phyloP scores from a whole-genome alignment of 2,329 filamentous ascomycete genomes.

The Fusarium euwallaceae region DNA sequence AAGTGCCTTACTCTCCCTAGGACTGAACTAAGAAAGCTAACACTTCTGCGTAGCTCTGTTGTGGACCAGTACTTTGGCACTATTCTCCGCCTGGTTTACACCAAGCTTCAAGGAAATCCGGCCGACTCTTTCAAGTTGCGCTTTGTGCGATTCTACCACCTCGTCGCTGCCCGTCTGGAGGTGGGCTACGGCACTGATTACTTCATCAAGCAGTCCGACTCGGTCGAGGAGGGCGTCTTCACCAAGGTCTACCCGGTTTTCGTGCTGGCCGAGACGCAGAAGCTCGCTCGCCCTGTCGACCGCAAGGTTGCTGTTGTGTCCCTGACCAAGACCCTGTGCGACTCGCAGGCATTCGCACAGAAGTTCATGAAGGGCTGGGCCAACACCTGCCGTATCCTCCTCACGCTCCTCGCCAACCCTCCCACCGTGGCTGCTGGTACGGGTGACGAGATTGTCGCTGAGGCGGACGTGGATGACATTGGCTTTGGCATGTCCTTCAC shows the following conservation, averaged over 20 bases:
- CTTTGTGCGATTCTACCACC: conserved; percentile 95
- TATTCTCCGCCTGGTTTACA: conserved; percentile 86
- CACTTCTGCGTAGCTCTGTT: conserved; percentile 59
- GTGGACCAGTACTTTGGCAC: conserved; percentile 83
- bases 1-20: conserved; percentile 53
- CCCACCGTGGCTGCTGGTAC: conserved; percentile 74
- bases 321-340: conserved; percentile 90
- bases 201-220: conserved; percentile 87
- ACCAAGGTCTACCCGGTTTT: conserved; percentile 87
- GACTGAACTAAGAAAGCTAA: conserved; percentile 38
- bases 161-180: conserved; percentile 83
- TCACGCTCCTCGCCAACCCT: conserved; percentile 90
- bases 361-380: conserved; percentile 92
- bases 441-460: conserved; percentile 82
- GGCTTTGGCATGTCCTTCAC: conserved; percentile 97
- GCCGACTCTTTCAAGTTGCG: conserved; percentile 86
- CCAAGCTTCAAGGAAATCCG: conserved; percentile 75
- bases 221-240: conserved; percentile 84
- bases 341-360: conserved; percentile 85
- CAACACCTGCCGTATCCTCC: conserved; percentile 88
- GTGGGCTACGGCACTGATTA: conserved; percentile 92
- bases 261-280: conserved; percentile 89
- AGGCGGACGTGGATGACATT: conserved; percentile 94
- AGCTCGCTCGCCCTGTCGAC: conserved; percentile 87
- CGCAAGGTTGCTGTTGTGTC: conserved; percentile 95